Percentiles rank a stretch among this genome's conserved stretches.
These are phyloP conservation scores for Colletotrichum brevisporum DNA, from an alignment of 2,329 filamentous ascomycete species.

Conservation along the genomic window DNA sequence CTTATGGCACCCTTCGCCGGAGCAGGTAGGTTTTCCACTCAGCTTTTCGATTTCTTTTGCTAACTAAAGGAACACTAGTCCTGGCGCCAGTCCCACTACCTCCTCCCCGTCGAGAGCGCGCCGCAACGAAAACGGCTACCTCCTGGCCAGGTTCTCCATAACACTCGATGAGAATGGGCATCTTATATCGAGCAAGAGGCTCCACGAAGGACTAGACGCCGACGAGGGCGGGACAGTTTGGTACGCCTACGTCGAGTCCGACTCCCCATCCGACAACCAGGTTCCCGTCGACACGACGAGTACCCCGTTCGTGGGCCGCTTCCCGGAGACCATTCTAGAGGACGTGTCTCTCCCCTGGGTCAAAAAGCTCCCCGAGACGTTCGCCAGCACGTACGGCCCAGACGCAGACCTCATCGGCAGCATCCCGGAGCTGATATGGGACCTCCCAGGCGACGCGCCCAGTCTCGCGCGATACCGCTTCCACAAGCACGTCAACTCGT, in stretches of 20 bases:
- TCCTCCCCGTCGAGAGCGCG: slow-evolving; percentile 38
- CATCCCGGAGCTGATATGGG: slow-evolving; percentile 50
- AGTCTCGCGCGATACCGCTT: slow-evolving; percentile 47
- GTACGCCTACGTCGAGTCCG: slow-evolving; percentile 51
- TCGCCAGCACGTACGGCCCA: slow-evolving; percentile 42
- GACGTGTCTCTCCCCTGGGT: slow-evolving; percentile 52
- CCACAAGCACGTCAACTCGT: slow-evolving; percentile 50
- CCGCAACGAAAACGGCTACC: slow-evolving; percentile 45
- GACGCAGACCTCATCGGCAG: slow-evolving; percentile 43
- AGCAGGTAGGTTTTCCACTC: slow-evolving; percentile 22
- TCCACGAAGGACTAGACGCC: slow-evolving; percentile 41
- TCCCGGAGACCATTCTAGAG: slow-evolving; percentile 46
- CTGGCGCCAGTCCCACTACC: not conserved
- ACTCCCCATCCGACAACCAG: slow-evolving; percentile 47
- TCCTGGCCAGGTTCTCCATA: slow-evolving; percentile 46
- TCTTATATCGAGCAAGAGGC: slow-evolving; percentile 43
- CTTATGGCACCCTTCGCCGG: slow-evolving; percentile 39
- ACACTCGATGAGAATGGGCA: slow-evolving; percentile 44
- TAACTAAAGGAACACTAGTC: not conserved
- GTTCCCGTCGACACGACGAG: slow-evolving; percentile 50
- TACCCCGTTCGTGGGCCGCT: slow-evolving; percentile 45
- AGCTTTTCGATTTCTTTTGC: not conserved
- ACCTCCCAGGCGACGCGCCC: slow-evolving; percentile 45
- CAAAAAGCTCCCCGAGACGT: slow-evolving; percentile 46
- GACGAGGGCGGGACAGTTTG: slow-evolving; percentile 44